Percentiles rank a stretch among this genome's conserved stretches.
These are phyloP conservation scores for Podaxis mareebaensis DNA, from an alignment of 768 basidiomycete genomes.

Conservation along the genomic window DNA sequence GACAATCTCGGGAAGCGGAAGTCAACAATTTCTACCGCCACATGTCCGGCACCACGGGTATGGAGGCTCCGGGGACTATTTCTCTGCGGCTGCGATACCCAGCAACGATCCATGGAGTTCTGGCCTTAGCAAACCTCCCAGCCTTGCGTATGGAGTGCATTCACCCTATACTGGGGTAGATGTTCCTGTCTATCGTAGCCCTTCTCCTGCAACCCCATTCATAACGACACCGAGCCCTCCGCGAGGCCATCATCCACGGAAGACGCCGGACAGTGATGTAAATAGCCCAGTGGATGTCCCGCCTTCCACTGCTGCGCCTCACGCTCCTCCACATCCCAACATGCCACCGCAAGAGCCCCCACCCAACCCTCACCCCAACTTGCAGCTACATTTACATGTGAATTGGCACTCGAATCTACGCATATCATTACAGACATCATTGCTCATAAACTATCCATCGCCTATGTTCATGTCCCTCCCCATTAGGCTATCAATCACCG, in stretches of 20 bases:
- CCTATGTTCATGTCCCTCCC: conserved; percentile 96
- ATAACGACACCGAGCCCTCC: conserved; percentile 19
- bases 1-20: conserved; percentile 42
- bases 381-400: conserved; percentile 87
- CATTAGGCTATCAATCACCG: conserved; percentile 90
- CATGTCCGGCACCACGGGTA: conserved; percentile 64
- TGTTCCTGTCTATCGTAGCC: conserved; percentile 33
- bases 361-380: conserved; percentile 55
- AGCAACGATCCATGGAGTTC: conserved; percentile 7
- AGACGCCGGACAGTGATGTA: conserved; percentile 12
- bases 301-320: conserved; percentile 22
- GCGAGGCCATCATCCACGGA: conserved; percentile 5
- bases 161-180: conserved; percentile 21
- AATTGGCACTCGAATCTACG: conserved; percentile 88
- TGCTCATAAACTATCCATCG: conserved; percentile 96
- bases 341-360: conserved; percentile 27
- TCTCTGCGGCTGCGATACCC: conserved; percentile 42
- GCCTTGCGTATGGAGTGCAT: conserved; percentile 1
- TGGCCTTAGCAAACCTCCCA: conserved; percentile 1
- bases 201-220: conserved; percentile 36
- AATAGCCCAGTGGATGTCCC: conserved; percentile 21
- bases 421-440: conserved; percentile 86
- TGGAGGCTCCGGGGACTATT: conserved; percentile 57
- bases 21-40: conserved; percentile 72
- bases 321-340: conserved; percentile 13